Evolutionary conservation across 1,139 yeast species (phyloP).

Genomic region (Blastobotrys buckinghamii): DNA sequence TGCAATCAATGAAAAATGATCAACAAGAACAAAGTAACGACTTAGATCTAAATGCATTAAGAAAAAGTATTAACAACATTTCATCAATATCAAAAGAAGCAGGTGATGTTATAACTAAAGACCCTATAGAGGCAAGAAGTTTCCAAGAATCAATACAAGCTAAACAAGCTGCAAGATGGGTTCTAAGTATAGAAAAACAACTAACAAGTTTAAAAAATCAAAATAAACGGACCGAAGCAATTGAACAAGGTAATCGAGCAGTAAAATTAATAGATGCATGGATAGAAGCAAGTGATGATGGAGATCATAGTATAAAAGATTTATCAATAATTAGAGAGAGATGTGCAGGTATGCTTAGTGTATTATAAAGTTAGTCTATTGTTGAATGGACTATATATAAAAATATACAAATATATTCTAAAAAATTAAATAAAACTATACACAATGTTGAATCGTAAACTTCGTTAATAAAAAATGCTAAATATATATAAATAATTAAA

Average conservation of each 20-base stretch:
- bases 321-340: constrained; percentile 12
- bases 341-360: constrained; percentile 10
- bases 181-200: constrained; percentile 13
- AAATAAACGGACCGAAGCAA: constrained; percentile 17
- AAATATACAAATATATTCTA: neutral
- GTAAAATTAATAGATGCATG: constrained; percentile 18
- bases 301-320: constrained; percentile 9
- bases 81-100: neutral
- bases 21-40: constrained; percentile 14
- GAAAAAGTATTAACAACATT: neutral
- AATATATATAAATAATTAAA: neutral
- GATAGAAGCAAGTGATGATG: constrained; percentile 10
- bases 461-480: neutral
- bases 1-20: constrained; percentile 23
- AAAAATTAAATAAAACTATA: neutral
- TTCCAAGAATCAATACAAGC: constrained; percentile 12
- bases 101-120: neutral
- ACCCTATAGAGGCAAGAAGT: constrained; percentile 2
- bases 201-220: constrained; percentile 12
- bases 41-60: constrained; percentile 3
- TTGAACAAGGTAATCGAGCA: constrained; percentile 17
- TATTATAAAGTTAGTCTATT: neutral
- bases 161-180: constrained; percentile 16
- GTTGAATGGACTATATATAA: neutral
- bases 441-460: constrained; percentile 3